Evolutionary conservation across 129 eudicot genomes (phyloP), one percentile per base, ranked within the genome.

Genomic region (Sambucus nigra): DNA sequence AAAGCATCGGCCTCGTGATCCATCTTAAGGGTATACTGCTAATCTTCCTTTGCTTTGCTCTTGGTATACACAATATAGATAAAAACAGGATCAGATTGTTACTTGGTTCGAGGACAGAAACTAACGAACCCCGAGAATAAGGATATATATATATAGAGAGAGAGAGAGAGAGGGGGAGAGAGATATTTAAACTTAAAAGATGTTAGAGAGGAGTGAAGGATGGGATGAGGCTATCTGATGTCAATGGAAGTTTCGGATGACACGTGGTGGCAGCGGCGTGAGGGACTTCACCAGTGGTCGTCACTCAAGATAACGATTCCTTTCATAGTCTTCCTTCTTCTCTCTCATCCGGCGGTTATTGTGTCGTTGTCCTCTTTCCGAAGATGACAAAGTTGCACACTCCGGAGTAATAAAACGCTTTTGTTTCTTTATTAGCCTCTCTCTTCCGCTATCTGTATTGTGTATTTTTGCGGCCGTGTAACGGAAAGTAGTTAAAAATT

Each of bases 1-100:
- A 58, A 55, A 0, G 98, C 89, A 71, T 89, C 98, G 5, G 95
- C 95, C 8, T 70, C 81, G 55, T 85, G 94, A 77, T 89, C 98
- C 98, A 89, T 89, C 61, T 38, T 55, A 17, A 13, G 19, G 14
- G 13, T 13, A 6, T 40, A 7, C 3, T 13, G 13, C 13, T 40
- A 10, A 3, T 10, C 15, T 40, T 40, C 16, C 13, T 7, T 14
- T 10, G 0, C 16, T 42, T 15, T 24, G 42, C 12, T 7, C 13
- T 15, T 35, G 42, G 8, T 7, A 35, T 2, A 7, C 13, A 35
- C 12, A 35, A 35, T 35, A 35, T 35, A 35, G 8, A 15, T 35
- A 3, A 15, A 35, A 35, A 29, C 35, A 3, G 4, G 8, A 29
- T 29, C 8, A 29, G 5, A 3, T 29, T 29, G 8, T 8, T 29